These are phyloP conservation scores for Pugionium dolabratum DNA, from an alignment of 345 rosid species.

Conservation along the genomic window DNA sequence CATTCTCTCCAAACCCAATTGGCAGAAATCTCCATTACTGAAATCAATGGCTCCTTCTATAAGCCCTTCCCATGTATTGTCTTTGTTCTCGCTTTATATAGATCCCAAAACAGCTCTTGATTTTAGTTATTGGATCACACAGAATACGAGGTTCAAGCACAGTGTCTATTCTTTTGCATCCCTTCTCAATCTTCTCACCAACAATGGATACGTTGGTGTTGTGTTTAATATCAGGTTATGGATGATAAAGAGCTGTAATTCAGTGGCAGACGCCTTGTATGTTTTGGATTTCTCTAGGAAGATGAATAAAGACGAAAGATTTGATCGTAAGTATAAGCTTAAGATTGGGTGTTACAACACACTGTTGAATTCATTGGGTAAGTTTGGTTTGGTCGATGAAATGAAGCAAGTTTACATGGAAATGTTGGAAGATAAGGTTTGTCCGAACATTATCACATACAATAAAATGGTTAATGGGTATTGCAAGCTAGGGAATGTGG, in stretches of 20 bases:
- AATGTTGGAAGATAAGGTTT: constrained; percentile 52
- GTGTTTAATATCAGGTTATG: constrained; percentile 51
- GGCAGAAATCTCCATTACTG: constrained; percentile 56
- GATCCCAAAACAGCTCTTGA: constrained; percentile 54
- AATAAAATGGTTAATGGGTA: constrained; percentile 75
- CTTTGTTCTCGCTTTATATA: constrained; percentile 45
- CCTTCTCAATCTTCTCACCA: constrained; percentile 50
- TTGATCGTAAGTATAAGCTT: constrained; percentile 49
- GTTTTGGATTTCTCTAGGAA: constrained; percentile 46
- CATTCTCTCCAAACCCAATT: constrained; percentile 52
- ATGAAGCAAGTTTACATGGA: constrained; percentile 57
- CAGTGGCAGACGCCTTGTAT: constrained; percentile 44
- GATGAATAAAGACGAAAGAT: constrained; percentile 45
- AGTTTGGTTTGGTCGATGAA: constrained; percentile 59
- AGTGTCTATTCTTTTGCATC: constrained; percentile 50
- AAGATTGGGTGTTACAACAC: constrained; percentile 58
- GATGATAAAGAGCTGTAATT: constrained; percentile 55
- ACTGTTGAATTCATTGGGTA: constrained; percentile 56
- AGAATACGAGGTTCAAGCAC: constrained; percentile 53
- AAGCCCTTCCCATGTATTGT: constrained; percentile 53
- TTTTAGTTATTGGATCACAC: constrained; percentile 58
- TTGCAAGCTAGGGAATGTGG: constrained; percentile 68
- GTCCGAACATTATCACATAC: constrained; percentile 58
- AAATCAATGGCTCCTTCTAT: constrained; percentile 44
- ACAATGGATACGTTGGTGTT: constrained; percentile 37